Conservation (phyloP, 805 yeast genomes). For the Naumovozyma dairenensis region DNA sequence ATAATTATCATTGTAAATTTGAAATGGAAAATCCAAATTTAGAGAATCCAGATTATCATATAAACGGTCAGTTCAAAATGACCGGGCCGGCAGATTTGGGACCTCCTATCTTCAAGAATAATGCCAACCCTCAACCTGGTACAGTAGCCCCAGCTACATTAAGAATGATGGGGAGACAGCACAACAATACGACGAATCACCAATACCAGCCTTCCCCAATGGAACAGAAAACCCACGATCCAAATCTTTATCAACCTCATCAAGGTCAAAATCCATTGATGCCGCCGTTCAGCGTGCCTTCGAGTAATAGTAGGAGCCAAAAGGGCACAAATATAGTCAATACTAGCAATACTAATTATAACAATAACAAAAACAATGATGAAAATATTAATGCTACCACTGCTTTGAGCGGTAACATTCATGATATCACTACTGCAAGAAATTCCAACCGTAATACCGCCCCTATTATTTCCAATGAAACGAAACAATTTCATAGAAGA, state of each 20-base stretch:
- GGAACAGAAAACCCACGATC: not conserved
- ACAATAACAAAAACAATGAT: slow-evolving; percentile 6
- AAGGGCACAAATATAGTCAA: not conserved
- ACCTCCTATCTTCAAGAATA: not conserved
- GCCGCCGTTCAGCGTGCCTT: slow-evolving; percentile 18
- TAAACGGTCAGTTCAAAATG: slow-evolving; percentile 24
- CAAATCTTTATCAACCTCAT: slow-evolving; percentile 1
- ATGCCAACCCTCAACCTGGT: slow-evolving; percentile 4
- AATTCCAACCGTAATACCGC: not conserved
- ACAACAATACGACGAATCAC: not conserved
- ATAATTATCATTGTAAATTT: too few relatives aligned
- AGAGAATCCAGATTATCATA: slow-evolving; percentile 15
- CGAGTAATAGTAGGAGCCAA: slow-evolving; percentile 5
- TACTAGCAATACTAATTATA: not conserved
- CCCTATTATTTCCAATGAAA: not conserved
- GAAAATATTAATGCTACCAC: slow-evolving; percentile 3
- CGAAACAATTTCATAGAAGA: slow-evolving; percentile 58
- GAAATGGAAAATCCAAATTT: not conserved
- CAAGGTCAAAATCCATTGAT: slow-evolving; percentile 15
- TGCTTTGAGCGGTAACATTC: slow-evolving; percentile 3
- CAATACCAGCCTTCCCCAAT: not conserved
- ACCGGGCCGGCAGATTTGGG: slow-evolving; percentile 13
- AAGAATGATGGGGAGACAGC: slow-evolving; percentile 25
- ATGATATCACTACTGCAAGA: not conserved
- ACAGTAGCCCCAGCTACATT: slow-evolving; percentile 28